Base-by-base conservation (phyloP, 257 asterid species). In the Agastache rugosa region DNA sequence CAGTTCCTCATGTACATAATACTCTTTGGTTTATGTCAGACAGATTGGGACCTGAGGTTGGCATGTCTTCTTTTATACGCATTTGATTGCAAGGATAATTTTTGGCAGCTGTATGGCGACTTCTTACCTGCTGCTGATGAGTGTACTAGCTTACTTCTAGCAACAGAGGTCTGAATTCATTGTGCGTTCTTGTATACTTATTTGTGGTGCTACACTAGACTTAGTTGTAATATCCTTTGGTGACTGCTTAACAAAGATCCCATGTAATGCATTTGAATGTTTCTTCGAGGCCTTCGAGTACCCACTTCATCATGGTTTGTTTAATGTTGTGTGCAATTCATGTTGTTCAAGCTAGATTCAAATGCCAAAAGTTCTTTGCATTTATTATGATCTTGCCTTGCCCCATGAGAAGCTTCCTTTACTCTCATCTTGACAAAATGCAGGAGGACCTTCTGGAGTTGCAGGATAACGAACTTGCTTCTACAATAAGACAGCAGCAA, bases 81-180 rank as follows among this genome's bases (percentile, higher is more conserved):
- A 47, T 86, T 94, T 80, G 99, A 94, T 88, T 89, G 97, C 97
- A 89, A 86, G 78, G 97, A 86, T 74, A 94, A 90, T 74, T 94
- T 94, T 84, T 94, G 97, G 99, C 96, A 88, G 87, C 87, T 94
- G 51, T 94, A 92, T 80, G 96, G 98, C 67, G 98, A 94, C 84
- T 94, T 92, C 79, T 89, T 92, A 81, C 99, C 99, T 60, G 75
- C 87, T 80, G 86, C 88, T 50, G 96, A 89, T 76, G 99, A 94
- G 78, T 90, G 96, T 79, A 85, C 93, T 68, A 94, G 93, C 90
- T 87, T 92, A 68, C 97, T 94, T 89, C 94, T 90, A 19, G 99
- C 99, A 71, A 87, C 90, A 23, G 98, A 94, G 99, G 98, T 94
- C 50, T 67, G 95, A 73, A 75, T 76, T 55, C 37, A 44, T 56